A percentile compares a stretch with the other conserved stretches of the same genome.
Evolutionary conservation across 106 monocot species (phyloP).

Genomic region (Dioscorea alata): DNA sequence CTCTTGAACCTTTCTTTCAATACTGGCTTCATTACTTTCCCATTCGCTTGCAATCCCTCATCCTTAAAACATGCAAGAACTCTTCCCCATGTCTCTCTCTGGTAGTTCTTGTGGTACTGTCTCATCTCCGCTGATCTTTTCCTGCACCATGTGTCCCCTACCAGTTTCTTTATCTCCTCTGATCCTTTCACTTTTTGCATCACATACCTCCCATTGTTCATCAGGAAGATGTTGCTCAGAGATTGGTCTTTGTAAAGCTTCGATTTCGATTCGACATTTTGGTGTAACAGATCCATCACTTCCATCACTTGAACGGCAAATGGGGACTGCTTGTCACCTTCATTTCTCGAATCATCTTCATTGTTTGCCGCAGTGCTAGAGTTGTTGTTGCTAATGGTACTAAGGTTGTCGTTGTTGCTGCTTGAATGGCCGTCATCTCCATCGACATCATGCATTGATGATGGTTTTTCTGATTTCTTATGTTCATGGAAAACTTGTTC

Average conservation of each 20-base stretch:
- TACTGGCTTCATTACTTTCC: slow-evolving; percentile 4
- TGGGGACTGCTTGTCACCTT: background rate
- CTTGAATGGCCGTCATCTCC: background rate
- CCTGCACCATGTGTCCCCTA: slow-evolving; percentile 15
- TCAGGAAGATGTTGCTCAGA: slow-evolving; percentile 57
- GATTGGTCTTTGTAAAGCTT: slow-evolving; percentile 62
- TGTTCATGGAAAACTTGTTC: slow-evolving; percentile 23
- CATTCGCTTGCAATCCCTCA: slow-evolving; percentile 3
- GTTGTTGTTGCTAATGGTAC: background rate
- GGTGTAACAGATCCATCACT: slow-evolving; percentile 53
- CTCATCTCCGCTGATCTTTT: slow-evolving; percentile 7
- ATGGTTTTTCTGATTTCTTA: slow-evolving; percentile 9
- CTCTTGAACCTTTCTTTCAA: slow-evolving; percentile 11
- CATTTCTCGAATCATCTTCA: background rate
- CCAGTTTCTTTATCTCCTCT: slow-evolving; percentile 31
- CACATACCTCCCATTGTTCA: slow-evolving; percentile 83
- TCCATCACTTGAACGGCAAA: slow-evolving; percentile 33
- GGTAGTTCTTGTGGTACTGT: slow-evolving; percentile 18
- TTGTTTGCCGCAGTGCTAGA: background rate
- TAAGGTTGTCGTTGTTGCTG: background rate
- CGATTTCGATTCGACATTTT: slow-evolving; percentile 49
- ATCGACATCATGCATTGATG: background rate
- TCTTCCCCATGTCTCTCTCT: slow-evolving; percentile 10
- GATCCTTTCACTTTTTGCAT: slow-evolving; percentile 59
- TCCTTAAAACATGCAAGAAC: slow-evolving; percentile 5